phyloP scores from a whole-genome alignment of 768 basidiomycete species.

The Leucogyrophana mollusca region DNA sequence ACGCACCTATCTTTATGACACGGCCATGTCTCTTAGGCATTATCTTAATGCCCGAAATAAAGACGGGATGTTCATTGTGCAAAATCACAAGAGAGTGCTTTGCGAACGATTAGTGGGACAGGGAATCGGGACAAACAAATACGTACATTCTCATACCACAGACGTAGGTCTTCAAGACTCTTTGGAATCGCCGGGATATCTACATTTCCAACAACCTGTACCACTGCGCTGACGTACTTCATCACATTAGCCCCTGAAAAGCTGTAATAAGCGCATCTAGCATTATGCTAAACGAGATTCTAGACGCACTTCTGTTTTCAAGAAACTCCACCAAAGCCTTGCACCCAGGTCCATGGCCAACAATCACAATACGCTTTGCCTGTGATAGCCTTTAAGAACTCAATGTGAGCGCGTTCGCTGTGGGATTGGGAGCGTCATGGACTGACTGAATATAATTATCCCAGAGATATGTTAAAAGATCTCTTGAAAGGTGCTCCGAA shows the following conservation, averaged over 20 bases:
- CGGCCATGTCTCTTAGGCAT: slow-evolving; percentile 60
- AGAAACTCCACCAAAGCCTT: slow-evolving; percentile 74
- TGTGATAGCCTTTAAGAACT: slow-evolving; percentile 62
- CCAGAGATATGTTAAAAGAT: slow-evolving; percentile 85
- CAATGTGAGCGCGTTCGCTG: slow-evolving; percentile 1
- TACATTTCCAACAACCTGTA: slow-evolving; percentile 76
- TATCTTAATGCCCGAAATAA: slow-evolving; percentile 35
- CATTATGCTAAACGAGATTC: neutral
- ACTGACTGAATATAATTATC: slow-evolving; percentile 92
- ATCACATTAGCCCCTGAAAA: slow-evolving; percentile 50
- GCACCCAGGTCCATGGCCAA: slow-evolving; percentile 89
- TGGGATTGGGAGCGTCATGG: neutral
- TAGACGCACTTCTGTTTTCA: slow-evolving; percentile 58
- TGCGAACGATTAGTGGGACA: slow-evolving; percentile 5
- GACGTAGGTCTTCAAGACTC: slow-evolving; percentile 52
- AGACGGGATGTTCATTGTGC: slow-evolving; percentile 58
- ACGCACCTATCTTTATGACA: slow-evolving; percentile 60
- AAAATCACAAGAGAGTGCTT: slow-evolving; percentile 75
- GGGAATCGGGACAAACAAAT: neutral
- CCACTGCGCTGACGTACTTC: slow-evolving; percentile 63
- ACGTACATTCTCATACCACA: slow-evolving; percentile 72
- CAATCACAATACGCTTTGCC: slow-evolving; percentile 71
- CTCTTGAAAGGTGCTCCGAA: slow-evolving; percentile 45
- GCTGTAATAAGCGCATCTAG: neutral
- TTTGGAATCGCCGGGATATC: slow-evolving; percentile 54